Evolutionary conservation across 306 rosid species (phyloP).

Genomic region (Cucurbita maxima): DNA sequence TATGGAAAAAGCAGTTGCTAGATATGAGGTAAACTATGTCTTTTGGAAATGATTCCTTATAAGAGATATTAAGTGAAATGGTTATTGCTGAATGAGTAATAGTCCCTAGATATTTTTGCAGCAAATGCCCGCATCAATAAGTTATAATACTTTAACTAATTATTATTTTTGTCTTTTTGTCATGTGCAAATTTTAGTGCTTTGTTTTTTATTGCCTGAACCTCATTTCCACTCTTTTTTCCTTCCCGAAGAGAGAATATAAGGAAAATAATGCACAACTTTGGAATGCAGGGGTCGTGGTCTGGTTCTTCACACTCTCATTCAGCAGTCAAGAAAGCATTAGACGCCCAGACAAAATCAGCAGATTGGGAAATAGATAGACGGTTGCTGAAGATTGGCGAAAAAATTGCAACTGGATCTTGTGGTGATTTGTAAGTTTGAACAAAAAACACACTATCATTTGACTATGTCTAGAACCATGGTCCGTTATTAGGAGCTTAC

Average conservation of each 20-base stretch:
- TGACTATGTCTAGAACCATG: background rate
- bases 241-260: background rate
- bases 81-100: background rate
- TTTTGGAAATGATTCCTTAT: background rate
- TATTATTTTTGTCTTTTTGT: background rate
- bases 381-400: slow-evolving; percentile 77
- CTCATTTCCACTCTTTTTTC: background rate
- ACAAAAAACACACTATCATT: background rate
- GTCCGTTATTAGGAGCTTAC: background rate
- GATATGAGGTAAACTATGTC: slow-evolving; percentile 65
- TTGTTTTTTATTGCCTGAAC: background rate
- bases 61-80: background rate
- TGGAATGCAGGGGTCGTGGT: slow-evolving; percentile 85
- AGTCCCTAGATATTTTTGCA: background rate
- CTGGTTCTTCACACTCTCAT: slow-evolving; percentile 57
- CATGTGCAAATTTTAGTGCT: background rate
- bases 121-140: background rate
- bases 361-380: slow-evolving; percentile 92
- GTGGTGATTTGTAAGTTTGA: slow-evolving; percentile 84
- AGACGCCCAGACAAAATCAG: slow-evolving; percentile 34
- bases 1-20: slow-evolving; percentile 70
- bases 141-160: background rate
- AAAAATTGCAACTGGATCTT: slow-evolving; percentile 89
- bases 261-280: background rate
- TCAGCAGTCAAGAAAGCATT: slow-evolving; percentile 42